Base-by-base conservation (phyloP, 768 basidiomycete genomes). In the Hemileccinum rubropunctum region DNA sequence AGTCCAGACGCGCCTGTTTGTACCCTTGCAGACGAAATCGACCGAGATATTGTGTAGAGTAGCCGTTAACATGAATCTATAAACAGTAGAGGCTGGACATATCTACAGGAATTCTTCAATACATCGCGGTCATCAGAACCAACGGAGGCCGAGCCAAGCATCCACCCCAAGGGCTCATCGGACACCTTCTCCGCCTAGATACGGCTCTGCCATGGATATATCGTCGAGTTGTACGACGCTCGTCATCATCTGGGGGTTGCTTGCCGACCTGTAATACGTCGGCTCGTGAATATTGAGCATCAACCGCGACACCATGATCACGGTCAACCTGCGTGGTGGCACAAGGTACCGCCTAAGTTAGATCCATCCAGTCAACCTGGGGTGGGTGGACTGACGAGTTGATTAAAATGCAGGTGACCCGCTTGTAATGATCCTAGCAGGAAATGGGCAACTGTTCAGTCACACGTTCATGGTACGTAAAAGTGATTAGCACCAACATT, bases 271-370 rank as follows among this genome's bases (percentile, higher is more conserved):
- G 26, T 13, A 33, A 27, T 4, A 10, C 2, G 2, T 1, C 14
- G 45, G 35, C 13, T 51, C 53, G 5, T 54, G 50, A 21, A 62
- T 26, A n/a, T 59, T 62, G 45, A 59, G 48, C 51, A 54, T 42
- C 40, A 62, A 23, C 23, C 61, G 48, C 18, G 52, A 54, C 11
- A 57, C 51, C 60, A 61, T 42, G 3, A 48, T 47, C 20, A 42
- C 48, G 11, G 47, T 57, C 17, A 61, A 10, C 32, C 57, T 61
- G 17, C 38, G n/a, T 14, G 42, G 13, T 4, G 4, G 3, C 8
- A n/a, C 13, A 15, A 26, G 37, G 20, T 13, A 18, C 12, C 3
- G 3, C 21, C 7, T 6, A 26, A 8, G 15, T 23, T 7, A 40
- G 39, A 40, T 40, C 26, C 39, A 40, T n/a, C 39, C 23, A 6